phyloP scores from a whole-genome alignment of 2,329 filamentous ascomycete species.

The Chaetomiaceae sp. region DNA sequence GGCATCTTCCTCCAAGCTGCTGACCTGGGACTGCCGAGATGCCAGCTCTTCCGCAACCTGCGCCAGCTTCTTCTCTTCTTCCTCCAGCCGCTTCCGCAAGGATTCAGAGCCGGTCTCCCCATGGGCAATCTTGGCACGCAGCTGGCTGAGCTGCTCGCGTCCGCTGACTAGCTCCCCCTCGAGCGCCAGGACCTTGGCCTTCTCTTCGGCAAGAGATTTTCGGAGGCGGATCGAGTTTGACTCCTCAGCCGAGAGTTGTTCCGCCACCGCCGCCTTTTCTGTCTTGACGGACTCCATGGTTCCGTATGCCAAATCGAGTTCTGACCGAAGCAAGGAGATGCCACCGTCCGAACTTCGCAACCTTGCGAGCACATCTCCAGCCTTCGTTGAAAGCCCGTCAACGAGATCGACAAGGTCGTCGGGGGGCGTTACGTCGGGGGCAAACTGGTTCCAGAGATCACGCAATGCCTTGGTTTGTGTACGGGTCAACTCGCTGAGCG shows the following conservation, averaged over 20 bases:
- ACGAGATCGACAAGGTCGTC: slow-evolving; percentile 52
- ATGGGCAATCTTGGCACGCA: slow-evolving; percentile 68
- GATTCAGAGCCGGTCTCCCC: slow-evolving; percentile 79
- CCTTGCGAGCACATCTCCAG: slow-evolving; percentile 54
- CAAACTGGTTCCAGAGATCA: slow-evolving; percentile 54
- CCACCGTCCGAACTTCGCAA: slow-evolving; percentile 55
- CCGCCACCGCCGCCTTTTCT: slow-evolving; percentile 50
- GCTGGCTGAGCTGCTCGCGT: slow-evolving; percentile 59
- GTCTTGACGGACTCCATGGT: slow-evolving; percentile 49
- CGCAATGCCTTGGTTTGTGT: slow-evolving; percentile 49
- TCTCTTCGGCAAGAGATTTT: slow-evolving; percentile 48
- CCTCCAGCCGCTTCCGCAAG: slow-evolving; percentile 65
- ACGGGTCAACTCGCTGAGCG: slow-evolving; percentile 46
- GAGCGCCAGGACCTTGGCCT: slow-evolving; percentile 47
- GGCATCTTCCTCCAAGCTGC: slow-evolving; percentile 70
- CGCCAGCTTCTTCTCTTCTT: slow-evolving; percentile 66
- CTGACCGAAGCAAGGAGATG: slow-evolving; percentile 52
- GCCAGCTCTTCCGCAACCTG: slow-evolving; percentile 64
- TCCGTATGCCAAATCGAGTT: slow-evolving; percentile 55
- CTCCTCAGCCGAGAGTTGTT: slow-evolving; percentile 48
- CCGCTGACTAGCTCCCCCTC: slow-evolving; percentile 57
- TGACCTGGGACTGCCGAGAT: slow-evolving; percentile 68
- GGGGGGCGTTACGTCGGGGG: slow-evolving; percentile 46
- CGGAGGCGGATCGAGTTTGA: slow-evolving; percentile 44
- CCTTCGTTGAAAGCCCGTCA: slow-evolving; percentile 52